Conservation (phyloP, 345 rosid species). For the Jatropha curcas region DNA sequence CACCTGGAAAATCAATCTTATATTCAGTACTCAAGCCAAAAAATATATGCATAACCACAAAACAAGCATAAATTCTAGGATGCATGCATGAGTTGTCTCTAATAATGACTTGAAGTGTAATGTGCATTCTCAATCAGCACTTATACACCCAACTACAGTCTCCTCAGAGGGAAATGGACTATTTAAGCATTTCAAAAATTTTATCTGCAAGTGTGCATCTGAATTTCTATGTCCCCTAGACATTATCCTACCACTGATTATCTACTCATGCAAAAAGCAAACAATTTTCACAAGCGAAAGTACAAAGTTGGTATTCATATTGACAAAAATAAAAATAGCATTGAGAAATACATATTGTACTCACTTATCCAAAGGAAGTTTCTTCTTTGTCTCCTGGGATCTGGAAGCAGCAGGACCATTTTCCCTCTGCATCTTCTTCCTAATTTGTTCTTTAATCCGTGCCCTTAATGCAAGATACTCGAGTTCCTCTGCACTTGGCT, state of each 20-base stretch:
- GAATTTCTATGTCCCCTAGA: background rate
- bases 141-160: background rate
- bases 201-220: background rate
- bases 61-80: background rate
- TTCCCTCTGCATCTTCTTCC: conserved; percentile 54
- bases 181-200: background rate
- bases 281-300: background rate
- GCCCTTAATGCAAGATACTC: conserved; percentile 71
- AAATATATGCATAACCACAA: background rate
- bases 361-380: conserved; percentile 62
- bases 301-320: too few relatives aligned
- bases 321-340: background rate
- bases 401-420: conserved; percentile 30
- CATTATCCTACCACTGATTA: too few relatives aligned
- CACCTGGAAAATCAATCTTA: background rate
- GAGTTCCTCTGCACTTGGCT: conserved; percentile 53
- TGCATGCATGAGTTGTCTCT: too few relatives aligned
- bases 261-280: background rate
- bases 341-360: conserved; percentile 18
- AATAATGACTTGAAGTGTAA: background rate
- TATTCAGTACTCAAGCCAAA: background rate
- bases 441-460: conserved; percentile 57
- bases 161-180: background rate
- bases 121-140: background rate
- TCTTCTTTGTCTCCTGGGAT: conserved; percentile 46